Conservation (phyloP, 108 stramenopile species). For the Conticribra weissflogii region DNA sequence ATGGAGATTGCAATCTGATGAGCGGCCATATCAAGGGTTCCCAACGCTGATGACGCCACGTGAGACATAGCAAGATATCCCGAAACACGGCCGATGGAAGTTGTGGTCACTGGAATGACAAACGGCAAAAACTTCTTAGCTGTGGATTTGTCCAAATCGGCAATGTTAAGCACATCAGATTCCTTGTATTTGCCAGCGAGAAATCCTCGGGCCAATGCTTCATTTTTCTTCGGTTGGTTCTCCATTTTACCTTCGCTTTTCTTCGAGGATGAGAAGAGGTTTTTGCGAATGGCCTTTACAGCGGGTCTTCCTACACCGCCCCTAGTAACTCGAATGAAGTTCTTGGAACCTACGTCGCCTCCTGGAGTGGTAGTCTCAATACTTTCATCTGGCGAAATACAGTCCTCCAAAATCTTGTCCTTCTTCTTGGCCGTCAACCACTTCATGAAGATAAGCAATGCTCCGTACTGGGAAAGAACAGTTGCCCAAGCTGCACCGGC, state of each 20-base stretch:
- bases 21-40: slow-evolving; percentile 77
- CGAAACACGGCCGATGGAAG: slow-evolving; percentile 75
- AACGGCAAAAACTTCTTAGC: slow-evolving; percentile 73
- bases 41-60: slow-evolving; percentile 72
- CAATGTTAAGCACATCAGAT: slow-evolving; percentile 1
- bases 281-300: not conserved
- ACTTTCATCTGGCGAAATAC: too few relatives aligned
- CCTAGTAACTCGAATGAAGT: too few relatives aligned
- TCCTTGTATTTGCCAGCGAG: slow-evolving; percentile 34
- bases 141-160: slow-evolving; percentile 22
- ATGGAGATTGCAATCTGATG: slow-evolving; percentile 79
- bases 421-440: slow-evolving; percentile 56
- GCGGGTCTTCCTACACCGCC: too few relatives aligned
- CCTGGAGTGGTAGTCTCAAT: too few relatives aligned
- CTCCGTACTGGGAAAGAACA: slow-evolving; percentile 79
- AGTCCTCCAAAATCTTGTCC: slow-evolving; percentile 10
- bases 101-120: slow-evolving; percentile 78
- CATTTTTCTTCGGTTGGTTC: not conserved
- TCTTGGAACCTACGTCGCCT: too few relatives aligned
- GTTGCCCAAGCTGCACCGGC: slow-evolving; percentile 92
- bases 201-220: slow-evolving; percentile 21
- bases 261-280: not conserved
- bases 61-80: slow-evolving; percentile 86
- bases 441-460: slow-evolving; percentile 65
- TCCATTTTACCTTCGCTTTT: not conserved